phyloP scores from a whole-genome alignment of 1,284 basidiomycete species.

The Fomitiporia mediterranea region DNA sequence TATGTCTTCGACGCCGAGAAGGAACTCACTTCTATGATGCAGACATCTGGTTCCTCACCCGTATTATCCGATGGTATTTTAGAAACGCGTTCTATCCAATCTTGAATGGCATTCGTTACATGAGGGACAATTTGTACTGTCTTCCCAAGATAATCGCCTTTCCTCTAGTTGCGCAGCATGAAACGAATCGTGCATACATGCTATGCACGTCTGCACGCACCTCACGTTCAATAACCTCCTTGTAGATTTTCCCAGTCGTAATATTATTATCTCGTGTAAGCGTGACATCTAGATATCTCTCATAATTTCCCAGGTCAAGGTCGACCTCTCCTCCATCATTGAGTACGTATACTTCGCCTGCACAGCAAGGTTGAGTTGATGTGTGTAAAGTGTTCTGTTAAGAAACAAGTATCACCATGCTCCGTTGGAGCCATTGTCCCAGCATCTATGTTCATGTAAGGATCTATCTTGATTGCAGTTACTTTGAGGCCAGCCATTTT shows the following conservation, averaged over 20 bases:
- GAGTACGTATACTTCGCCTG: constrained; percentile 96
- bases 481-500: constrained; percentile 96
- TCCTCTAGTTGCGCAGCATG: constrained; percentile 49
- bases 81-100: constrained; percentile 96
- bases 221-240: constrained; percentile 97
- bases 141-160: constrained; percentile 97
- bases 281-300: constrained; percentile 95
- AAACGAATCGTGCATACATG: neutral
- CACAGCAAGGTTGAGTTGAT: constrained; percentile 23
- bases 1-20: neutral
- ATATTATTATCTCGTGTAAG: constrained; percentile 96
- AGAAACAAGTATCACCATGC: constrained; percentile 65
- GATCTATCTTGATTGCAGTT: constrained; percentile 99
- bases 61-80: constrained; percentile 94
- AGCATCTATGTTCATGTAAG: constrained; percentile 99
- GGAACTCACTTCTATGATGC: constrained; percentile 82
- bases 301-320: constrained; percentile 97
- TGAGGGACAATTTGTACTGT: constrained; percentile 98
- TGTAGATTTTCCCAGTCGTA: constrained; percentile 98
- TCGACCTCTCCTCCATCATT: constrained; percentile 99
- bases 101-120: constrained; percentile 95
- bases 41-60: constrained; percentile 91
- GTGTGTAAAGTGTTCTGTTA: constrained; percentile 7
- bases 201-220: constrained; percentile 40
- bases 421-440: constrained; percentile 99